Evolutionary conservation across 2,329 filamentous ascomycete genomes (phyloP).

Genomic region (Pezicula carpinea): DNA sequence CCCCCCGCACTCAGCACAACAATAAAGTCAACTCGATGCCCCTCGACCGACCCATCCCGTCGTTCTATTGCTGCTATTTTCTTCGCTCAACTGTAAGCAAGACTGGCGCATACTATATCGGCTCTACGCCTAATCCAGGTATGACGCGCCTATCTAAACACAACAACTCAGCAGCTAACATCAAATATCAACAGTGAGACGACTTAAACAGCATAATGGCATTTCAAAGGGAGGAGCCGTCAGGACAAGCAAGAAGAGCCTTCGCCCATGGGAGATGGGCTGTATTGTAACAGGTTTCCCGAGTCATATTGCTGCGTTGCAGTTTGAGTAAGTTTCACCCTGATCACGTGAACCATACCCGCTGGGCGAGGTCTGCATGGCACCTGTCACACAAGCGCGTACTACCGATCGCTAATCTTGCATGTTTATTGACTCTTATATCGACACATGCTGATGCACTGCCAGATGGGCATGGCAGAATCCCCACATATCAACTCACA

Average conservation of each 20-base stretch:
- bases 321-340: constrained; percentile 72
- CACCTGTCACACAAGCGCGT: no score
- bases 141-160: constrained; percentile 1
- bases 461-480: constrained; percentile 88
- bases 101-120: constrained; percentile 71
- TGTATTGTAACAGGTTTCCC: constrained; percentile 84
- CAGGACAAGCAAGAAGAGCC: constrained; percentile 60
- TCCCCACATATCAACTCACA: constrained; percentile 74
- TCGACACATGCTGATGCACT: neutral
- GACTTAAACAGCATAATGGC: constrained; percentile 91
- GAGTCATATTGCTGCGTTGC: constrained; percentile 78
- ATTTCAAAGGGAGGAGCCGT: constrained; percentile 73
- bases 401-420: no score
- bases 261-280: constrained; percentile 90
- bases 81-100: constrained; percentile 75
- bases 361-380: neutral
- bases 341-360: constrained; percentile 8
- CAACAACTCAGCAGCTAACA: neutral
- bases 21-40: constrained; percentile 18
- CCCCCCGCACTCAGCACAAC: constrained; percentile 2
- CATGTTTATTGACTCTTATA: no score
- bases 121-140: constrained; percentile 80
- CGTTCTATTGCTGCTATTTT: constrained; percentile 91
- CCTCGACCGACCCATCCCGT: constrained; percentile 58
- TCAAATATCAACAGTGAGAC: constrained; percentile 45